Conservation (phyloP, 306 rosid species). For the Fagus crenata region DNA sequence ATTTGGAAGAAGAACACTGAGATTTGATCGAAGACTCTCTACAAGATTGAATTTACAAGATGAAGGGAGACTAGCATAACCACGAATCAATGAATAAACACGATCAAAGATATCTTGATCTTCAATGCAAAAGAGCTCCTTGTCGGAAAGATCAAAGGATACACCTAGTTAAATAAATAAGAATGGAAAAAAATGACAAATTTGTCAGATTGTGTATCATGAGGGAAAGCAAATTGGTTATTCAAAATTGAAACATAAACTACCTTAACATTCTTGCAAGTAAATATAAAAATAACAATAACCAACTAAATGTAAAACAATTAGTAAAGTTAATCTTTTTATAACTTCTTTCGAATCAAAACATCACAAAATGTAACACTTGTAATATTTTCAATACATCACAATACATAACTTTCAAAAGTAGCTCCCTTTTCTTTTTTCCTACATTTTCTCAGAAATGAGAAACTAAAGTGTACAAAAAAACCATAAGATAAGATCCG, state of each 20-base stretch:
- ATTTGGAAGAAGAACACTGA: slow-evolving; percentile 89
- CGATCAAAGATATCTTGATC: slow-evolving; percentile 86
- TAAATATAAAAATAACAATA: background rate
- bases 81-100: slow-evolving; percentile 64
- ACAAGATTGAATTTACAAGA: slow-evolving; percentile 69
- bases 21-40: slow-evolving; percentile 83
- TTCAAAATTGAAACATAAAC: background rate
- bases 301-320: background rate
- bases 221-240: background rate
- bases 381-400: background rate
- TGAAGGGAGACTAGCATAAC: slow-evolving; percentile 47
- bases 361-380: background rate
- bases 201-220: background rate
- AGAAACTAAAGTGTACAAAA: background rate
- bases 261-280: background rate
- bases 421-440: background rate
- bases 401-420: no score
- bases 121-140: slow-evolving; percentile 72
- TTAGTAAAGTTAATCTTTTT: background rate
- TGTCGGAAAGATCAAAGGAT: slow-evolving; percentile 86
- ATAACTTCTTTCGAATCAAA: background rate
- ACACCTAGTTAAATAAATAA: slow-evolving; percentile 44
- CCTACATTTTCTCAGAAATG: background rate
- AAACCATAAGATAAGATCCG: background rate
- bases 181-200: background rate